Evolutionary conservation across 1,139 yeast species (phyloP).

Genomic region (Kurtzmaniella quercitrusa): DNA sequence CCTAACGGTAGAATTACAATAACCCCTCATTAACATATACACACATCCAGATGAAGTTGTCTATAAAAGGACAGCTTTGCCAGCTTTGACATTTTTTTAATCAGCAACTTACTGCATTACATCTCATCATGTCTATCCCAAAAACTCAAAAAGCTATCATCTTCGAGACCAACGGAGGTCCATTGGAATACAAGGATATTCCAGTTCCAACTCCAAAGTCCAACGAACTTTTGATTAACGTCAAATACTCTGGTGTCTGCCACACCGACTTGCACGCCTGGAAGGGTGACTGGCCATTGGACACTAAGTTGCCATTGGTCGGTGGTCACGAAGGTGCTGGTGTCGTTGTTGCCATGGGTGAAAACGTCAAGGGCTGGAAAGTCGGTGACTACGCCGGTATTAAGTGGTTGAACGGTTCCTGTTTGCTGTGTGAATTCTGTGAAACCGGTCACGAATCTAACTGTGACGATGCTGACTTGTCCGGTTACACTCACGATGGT

Average conservation of each 20-base stretch:
- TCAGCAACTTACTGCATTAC: background rate
- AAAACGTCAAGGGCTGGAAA: conserved; percentile 62
- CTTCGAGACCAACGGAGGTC: conserved; percentile 67
- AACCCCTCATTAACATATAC: background rate
- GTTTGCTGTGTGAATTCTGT: conserved; percentile 72
- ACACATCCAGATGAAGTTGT: background rate
- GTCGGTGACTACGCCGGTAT: conserved; percentile 77
- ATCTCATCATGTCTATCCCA: conserved; percentile 36
- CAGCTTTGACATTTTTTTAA: background rate
- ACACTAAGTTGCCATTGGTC: conserved; percentile 62
- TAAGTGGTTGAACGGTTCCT: conserved; percentile 71
- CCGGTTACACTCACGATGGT: conserved; percentile 81
- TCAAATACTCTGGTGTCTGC: conserved; percentile 65
- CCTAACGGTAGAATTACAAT: background rate
- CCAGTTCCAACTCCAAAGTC: conserved; percentile 61
- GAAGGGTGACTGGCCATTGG: conserved; percentile 71
- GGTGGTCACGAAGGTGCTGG: conserved; percentile 93
- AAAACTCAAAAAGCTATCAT: conserved; percentile 68
- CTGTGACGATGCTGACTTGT: conserved; percentile 63
- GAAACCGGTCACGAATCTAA: conserved; percentile 64
- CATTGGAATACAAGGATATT: conserved; percentile 55
- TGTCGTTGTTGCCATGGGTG: conserved; percentile 70
- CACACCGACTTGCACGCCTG: conserved; percentile 71
- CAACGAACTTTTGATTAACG: conserved; percentile 57
- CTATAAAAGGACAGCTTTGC: background rate